These are phyloP conservation scores for Boletus huronensis DNA, from an alignment of 768 basidiomycete species.

Conservation along the genomic window DNA sequence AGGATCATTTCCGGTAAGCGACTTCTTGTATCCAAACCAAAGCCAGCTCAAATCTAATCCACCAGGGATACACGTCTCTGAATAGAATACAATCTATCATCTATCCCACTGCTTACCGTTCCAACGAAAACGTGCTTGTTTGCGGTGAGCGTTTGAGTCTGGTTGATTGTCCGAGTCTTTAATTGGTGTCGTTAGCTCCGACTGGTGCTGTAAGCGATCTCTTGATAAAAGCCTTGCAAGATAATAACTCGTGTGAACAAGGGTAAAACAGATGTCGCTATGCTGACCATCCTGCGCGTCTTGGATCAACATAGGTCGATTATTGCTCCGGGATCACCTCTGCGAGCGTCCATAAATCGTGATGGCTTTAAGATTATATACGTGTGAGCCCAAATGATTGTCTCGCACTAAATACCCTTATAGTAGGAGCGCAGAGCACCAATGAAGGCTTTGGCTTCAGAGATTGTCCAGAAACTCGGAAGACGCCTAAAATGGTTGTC, in stretches of 20 bases:
- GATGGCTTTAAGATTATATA: conserved; percentile 95
- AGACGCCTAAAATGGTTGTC: conserved; percentile 86
- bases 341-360: conserved; percentile 53
- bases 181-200: conserved; percentile 56
- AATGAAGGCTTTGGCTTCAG: conserved; percentile 96
- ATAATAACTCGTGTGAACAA: conserved; percentile 29
- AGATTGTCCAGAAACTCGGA: conserved; percentile 91
- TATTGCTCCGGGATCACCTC: conserved; percentile 24
- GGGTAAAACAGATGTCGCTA: conserved; percentile 99
- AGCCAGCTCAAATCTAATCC: background rate
- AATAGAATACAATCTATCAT: conserved; percentile 97
- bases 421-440: conserved; percentile 60
- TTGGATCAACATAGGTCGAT: conserved; percentile 63
- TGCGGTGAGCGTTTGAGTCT: conserved; percentile 24
- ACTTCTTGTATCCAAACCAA: background rate
- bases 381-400: conserved; percentile 52
- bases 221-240: background rate
- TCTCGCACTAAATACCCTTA: background rate
- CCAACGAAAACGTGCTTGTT: conserved; percentile 94
- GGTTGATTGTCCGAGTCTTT: background rate
- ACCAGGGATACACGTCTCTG: conserved; percentile 77
- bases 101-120: conserved; percentile 87
- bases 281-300: conserved; percentile 89
- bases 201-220: conserved; percentile 82
- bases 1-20: conserved; percentile 79